Evolutionary conservation across 108 stramenopile genomes (phyloP), one percentile per base, ranked within the genome.

Genomic region (Fragilaria crotonensis): DNA sequence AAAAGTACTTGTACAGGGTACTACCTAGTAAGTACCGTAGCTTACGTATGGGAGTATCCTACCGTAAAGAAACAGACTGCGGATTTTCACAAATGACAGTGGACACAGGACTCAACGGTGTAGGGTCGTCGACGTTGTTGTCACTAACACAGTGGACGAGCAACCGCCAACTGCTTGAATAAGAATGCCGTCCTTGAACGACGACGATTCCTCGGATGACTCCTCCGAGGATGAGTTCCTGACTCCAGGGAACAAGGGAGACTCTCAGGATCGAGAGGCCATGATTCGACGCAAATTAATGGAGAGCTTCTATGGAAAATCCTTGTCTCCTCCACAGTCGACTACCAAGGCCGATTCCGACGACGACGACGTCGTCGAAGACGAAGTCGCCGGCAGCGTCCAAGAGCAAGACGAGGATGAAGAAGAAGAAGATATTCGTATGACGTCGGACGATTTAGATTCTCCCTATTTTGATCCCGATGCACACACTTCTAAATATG

Each of bases 291-390:
- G 85, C 45, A 92, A 92, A 58, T 59, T 92, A 7, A 46, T 92
- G 49, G 90, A 92, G 55, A 88, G 78, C 64, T 92, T 92, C 59
- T 92, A 92, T 56, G 90, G 90, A 19, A 70, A 72, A n/a, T 59
- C 74, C 14, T 64, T 68, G 22, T 41, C 36, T 11, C 36, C 36
- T 14, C 69, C 56, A 32, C 33, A 56, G 19, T n/a, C 14, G 2
- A 25, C 25, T 33, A 17, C 5, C 17, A 17, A 14, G 14, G 23
- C 62, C 2, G 36, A 31, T 2, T 18, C 23, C 5, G 53, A 56
- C 52, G 30, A 66, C 64, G 68, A 65, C 30, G 45, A 27, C 61
- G 44, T 46, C 45, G 68, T 66, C 32, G 64, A 73, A 27, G 71
- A 71, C 19, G 41, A 64, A 4, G 64, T 60, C 45, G 68, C 62